Percentiles rank a stretch among this genome's conserved stretches.
phyloP scores from a whole-genome alignment of 768 basidiomycete genomes.

The Clathrus columnatus region DNA sequence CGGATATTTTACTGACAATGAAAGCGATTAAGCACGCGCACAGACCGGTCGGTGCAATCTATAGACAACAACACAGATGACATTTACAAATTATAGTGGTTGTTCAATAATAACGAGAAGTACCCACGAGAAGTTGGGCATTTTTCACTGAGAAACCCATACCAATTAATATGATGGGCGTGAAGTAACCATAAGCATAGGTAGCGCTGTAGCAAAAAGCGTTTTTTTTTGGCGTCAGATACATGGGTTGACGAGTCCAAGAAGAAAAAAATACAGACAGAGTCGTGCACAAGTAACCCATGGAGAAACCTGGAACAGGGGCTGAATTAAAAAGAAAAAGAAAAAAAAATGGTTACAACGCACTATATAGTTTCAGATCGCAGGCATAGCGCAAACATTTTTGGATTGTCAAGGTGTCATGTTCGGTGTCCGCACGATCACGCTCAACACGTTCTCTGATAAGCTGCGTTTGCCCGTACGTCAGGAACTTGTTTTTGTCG shows the following conservation, averaged over 20 bases:
- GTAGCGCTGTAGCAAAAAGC: conserved; percentile 7
- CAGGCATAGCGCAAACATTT: conserved; percentile 15
- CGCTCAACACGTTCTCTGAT: conserved; percentile 17
- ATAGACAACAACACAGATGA: not conserved
- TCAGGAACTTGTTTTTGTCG: conserved; percentile 22
- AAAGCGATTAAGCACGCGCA: conserved; percentile 5
- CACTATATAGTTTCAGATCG: conserved; percentile 21
- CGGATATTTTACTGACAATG: not conserved
- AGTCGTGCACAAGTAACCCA: conserved; percentile 7
- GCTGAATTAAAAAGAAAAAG: not conserved
- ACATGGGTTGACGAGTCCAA: too few relatives aligned
- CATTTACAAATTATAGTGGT: not conserved
- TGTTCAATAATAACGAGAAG: not conserved
- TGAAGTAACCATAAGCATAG: conserved; percentile 10
- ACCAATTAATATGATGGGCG: conserved; percentile 8
- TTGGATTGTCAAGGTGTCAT: conserved; percentile 17
- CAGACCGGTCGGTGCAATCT: conserved; percentile 8
- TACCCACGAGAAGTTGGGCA: conserved; percentile 5
- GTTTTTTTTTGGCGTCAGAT: too few relatives aligned
- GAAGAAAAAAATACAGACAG: not conserved
- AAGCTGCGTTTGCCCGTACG: conserved; percentile 17
- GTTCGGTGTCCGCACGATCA: conserved; percentile 21
- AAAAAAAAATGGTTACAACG: not conserved
- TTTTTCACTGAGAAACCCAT: conserved; percentile 7
- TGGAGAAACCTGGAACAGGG: not conserved